Percentiles rank a stretch among this genome's conserved stretches.
phyloP scores from a whole-genome alignment of 2,329 filamentous ascomycete species.

The Colletotrichum musae region DNA sequence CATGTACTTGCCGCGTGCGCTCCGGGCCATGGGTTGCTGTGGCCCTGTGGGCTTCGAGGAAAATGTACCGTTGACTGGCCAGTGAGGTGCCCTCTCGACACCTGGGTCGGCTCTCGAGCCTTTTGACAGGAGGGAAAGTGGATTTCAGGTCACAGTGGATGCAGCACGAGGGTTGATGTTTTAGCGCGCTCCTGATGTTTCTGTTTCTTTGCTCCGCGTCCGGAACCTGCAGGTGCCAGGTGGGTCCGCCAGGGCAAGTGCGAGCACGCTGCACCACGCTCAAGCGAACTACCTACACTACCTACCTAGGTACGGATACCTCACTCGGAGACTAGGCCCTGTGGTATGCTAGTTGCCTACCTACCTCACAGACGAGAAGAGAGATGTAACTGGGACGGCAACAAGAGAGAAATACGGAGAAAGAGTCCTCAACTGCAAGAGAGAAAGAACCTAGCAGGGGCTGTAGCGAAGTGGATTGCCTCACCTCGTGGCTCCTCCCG shows the following conservation, averaged over 20 bases:
- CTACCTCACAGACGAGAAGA: too few relatives aligned
- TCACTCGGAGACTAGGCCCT: too few relatives aligned
- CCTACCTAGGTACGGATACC: too few relatives aligned
- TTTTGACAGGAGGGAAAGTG: constrained; percentile 32
- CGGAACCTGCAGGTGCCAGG: constrained; percentile 29
- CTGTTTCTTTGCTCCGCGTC: constrained; percentile 19
- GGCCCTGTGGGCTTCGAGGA: neutral
- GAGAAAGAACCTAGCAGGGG: too few relatives aligned
- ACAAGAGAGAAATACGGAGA: too few relatives aligned
- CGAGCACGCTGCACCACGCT: neutral
- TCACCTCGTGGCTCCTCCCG: constrained; percentile 24
- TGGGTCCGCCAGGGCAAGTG: neutral
- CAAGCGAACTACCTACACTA: too few relatives aligned
- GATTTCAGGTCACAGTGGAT: constrained; percentile 37
- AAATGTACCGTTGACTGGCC: too few relatives aligned
- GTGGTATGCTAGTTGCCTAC: too few relatives aligned
- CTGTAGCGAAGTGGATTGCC: constrained; percentile 6
- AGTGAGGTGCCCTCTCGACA: constrained; percentile 12
- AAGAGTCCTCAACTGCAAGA: too few relatives aligned
- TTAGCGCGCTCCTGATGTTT: constrained; percentile 38
- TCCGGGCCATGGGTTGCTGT: constrained; percentile 8
- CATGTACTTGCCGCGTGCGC: too few relatives aligned
- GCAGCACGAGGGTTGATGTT: constrained; percentile 29
- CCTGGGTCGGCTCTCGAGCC: constrained; percentile 24
- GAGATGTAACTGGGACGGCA: too few relatives aligned